Evolutionary conservation across 177 flowering plant species (phyloP).

Genomic region (Vitis hybrid): DNA sequence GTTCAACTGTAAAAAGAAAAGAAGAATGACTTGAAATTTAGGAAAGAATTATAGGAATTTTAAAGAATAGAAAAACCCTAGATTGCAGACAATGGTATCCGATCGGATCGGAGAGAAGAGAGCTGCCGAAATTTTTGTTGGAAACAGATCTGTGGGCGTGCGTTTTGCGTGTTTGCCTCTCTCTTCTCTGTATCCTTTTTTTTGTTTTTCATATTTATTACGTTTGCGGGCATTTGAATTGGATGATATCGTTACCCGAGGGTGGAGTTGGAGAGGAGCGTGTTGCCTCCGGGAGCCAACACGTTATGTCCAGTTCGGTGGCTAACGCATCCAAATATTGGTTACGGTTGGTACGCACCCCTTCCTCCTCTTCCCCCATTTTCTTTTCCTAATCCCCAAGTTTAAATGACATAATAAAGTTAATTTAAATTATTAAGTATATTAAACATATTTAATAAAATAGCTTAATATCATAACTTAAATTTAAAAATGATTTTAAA

Average conservation of each 20-base stretch:
- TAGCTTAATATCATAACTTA: too few relatives aligned
- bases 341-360: too few relatives aligned
- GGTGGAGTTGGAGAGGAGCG: neutral
- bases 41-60: neutral
- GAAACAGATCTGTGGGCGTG: neutral
- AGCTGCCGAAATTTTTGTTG: neutral
- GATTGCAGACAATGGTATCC: neutral
- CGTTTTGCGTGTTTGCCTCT: neutral
- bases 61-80: slow-evolving; percentile 1
- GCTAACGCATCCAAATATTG: neutral
- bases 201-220: slow-evolving; percentile 1
- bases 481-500: too few relatives aligned
- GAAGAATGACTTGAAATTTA: neutral
- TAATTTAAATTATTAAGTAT: too few relatives aligned
- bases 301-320: neutral
- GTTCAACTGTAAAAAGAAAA: neutral
- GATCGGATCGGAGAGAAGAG: slow-evolving; percentile 31
- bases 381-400: neutral
- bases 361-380: neutral
- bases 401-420: too few relatives aligned
- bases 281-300: neutral
- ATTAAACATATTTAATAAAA: too few relatives aligned
- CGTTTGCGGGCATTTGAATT: slow-evolving; percentile 4
- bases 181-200: neutral
- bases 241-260: neutral